These are phyloP conservation scores for Schoenoplectus triqueter DNA, from an alignment of 202 grass and related monocot species.

Conservation along the genomic window DNA sequence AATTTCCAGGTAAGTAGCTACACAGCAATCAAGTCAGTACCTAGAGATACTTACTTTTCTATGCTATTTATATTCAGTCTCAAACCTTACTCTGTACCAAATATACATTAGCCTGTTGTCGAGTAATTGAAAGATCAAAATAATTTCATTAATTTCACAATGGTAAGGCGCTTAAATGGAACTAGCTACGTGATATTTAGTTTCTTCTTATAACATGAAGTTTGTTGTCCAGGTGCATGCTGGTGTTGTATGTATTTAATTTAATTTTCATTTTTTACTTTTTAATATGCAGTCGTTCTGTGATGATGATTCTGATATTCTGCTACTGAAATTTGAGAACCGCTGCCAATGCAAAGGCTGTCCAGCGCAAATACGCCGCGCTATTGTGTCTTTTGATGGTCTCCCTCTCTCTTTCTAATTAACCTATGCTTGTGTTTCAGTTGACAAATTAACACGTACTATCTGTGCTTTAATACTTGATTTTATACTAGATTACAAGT, in stretches of 20 bases:
- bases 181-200: not conserved
- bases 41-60: too few species aligned
- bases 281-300: conserved; percentile 23
- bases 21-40: not conserved
- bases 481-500: not conserved
- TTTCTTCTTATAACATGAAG: not conserved
- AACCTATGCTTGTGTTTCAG: not conserved
- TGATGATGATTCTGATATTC: conserved; percentile 34
- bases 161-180: conserved; percentile 11
- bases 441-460: not conserved
- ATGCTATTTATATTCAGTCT: not conserved
- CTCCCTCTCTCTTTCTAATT: not conserved
- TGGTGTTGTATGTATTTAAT: too few species aligned
- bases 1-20: conserved; percentile 12
- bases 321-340: conserved; percentile 30
- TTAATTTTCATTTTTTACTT: not conserved
- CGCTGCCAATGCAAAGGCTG: conserved; percentile 32
- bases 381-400: conserved; percentile 31
- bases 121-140: not conserved
- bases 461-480: conserved; percentile 1
- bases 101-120: not conserved
- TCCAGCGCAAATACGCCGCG: conserved; percentile 24
- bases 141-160: not conserved
- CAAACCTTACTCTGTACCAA: not conserved
- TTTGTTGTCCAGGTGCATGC: not conserved